Evolutionary conservation across 2,329 filamentous ascomycete species (phyloP).

Genomic region (Aspergillus awamori): DNA sequence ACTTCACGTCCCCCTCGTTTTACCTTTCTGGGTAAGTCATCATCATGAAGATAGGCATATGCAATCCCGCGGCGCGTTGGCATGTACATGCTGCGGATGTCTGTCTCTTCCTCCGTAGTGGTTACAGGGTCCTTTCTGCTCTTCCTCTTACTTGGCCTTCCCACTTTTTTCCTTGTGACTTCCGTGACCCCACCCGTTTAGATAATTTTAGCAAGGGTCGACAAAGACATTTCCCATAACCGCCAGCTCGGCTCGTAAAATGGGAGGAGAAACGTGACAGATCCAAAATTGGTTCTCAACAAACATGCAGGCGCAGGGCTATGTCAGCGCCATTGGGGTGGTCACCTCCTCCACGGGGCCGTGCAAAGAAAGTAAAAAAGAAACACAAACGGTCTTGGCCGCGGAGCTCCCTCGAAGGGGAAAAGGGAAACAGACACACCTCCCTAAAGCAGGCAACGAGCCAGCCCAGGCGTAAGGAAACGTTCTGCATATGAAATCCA

Average conservation of each 20-base stretch:
- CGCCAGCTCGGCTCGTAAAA: not conserved
- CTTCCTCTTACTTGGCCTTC: not conserved
- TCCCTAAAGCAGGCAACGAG: constrained; percentile 10
- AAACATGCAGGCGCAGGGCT: constrained; percentile 16
- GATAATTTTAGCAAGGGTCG: constrained; percentile 16
- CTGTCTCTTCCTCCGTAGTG: not conserved
- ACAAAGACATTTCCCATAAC: not conserved
- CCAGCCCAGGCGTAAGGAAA: constrained; percentile 12
- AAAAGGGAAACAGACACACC: not conserved
- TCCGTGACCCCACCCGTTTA: constrained; percentile 6
- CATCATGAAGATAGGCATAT: not conserved
- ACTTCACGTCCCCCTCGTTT: not conserved
- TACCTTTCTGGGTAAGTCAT: not conserved
- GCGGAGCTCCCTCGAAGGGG: not conserved
- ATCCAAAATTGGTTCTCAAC: constrained; percentile 23
- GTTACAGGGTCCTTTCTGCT: not conserved
- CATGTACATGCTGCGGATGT: constrained; percentile 6
- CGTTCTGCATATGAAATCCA: constrained; percentile 23
- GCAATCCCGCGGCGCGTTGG: constrained; percentile 2
- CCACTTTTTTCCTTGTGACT: not conserved
- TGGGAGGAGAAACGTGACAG: constrained; percentile 16
- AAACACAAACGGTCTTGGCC: constrained; percentile 11
- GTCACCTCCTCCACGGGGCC: constrained; percentile 12
- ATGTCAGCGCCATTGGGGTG: constrained; percentile 13
- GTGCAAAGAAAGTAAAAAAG: constrained; percentile 15